Evolutionary conservation across 192 early-diverging fungal species (phyloP), one percentile per base, ranked within the genome.

Genomic region (Coemansia sp.): DNA sequence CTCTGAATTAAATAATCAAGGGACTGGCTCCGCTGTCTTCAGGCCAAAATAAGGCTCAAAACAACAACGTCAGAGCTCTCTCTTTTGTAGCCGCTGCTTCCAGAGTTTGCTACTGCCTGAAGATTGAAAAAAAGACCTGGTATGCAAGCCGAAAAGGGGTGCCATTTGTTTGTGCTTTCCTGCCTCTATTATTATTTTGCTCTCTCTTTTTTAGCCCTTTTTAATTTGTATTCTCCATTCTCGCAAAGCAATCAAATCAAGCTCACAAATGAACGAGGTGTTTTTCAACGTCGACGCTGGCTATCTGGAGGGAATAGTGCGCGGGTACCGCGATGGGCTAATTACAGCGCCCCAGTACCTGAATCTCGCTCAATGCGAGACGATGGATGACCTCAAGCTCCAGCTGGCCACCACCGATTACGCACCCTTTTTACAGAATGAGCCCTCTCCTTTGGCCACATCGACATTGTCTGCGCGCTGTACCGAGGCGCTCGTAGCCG

Each of bases 311-410:
- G 97, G 87, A 32, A 89, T 99, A 54, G 87, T 97, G 51, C 89
- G 97, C 59, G 97, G 97, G 18, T 97, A 91, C 86, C 90, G 91
- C 65, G 84, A 86, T 60, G 93, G 90, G 30, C 87, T 99, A 61
- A 82, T 98, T 55, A 90, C 82, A 29, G 71, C 79, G 35, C 81
- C 82, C 35, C 86, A 93, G 58, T 99, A 99, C 83, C 76, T 90
- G 51, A 99, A 98, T 86, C 80, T 99, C 60, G 90, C 94, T 18
- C 97, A 98, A 70, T 97, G 97, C 85, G 95, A 98, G 76, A 96
- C 93, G 18, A 85, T 99, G 48, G 97, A 98, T 68, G 97, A 98
- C 80, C 81, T 99, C 46, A 95, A 93, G 74, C 84, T 98, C 47
- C 97, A 99, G 72, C 82, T 99, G 34, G 83, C 90, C 1, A 88